phyloP scores from a whole-genome alignment of 1,284 basidiomycete species.

The Rhodofomes roseus region DNA sequence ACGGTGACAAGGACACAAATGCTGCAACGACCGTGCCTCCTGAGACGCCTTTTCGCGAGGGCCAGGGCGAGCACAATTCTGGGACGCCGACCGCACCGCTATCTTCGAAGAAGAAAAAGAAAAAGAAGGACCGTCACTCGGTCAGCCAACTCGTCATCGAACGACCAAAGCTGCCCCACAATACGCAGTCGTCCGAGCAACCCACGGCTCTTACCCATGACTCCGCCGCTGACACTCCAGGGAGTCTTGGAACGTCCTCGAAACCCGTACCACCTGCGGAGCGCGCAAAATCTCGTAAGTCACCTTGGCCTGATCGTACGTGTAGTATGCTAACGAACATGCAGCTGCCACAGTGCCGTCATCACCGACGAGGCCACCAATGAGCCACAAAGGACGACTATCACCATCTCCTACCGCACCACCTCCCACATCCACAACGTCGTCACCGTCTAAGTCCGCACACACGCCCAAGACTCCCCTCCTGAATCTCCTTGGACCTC shows the following conservation, averaged over 20 bases:
- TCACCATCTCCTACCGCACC: not conserved
- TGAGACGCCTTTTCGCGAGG: not conserved
- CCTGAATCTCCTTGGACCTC: not conserved
- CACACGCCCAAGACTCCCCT: not conserved
- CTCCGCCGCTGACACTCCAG: not conserved
- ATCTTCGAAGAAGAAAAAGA: slow-evolving; percentile 5
- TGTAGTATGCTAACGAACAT: not conserved
- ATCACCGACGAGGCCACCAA: not conserved
- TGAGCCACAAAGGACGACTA: not conserved
- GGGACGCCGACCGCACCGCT: not conserved
- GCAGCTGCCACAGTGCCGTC: not conserved
- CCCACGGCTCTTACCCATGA: not conserved
- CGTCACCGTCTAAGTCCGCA: not conserved
- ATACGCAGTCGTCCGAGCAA: not conserved
- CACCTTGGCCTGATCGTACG: not conserved
- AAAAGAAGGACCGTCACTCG: slow-evolving; percentile 1
- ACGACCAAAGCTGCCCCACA: not conserved
- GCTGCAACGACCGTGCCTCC: not conserved
- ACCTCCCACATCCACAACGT: not conserved
- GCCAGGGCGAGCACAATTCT: not conserved
- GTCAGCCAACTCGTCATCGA: not conserved
- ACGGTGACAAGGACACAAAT: not conserved
- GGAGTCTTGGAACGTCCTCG: not conserved
- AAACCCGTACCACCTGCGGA: not conserved
- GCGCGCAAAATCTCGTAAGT: not conserved